A percentile compares a stretch with the other conserved stretches of the same genome.
phyloP scores from a whole-genome alignment of 116 monocot species.

The Posidonia oceanica region DNA sequence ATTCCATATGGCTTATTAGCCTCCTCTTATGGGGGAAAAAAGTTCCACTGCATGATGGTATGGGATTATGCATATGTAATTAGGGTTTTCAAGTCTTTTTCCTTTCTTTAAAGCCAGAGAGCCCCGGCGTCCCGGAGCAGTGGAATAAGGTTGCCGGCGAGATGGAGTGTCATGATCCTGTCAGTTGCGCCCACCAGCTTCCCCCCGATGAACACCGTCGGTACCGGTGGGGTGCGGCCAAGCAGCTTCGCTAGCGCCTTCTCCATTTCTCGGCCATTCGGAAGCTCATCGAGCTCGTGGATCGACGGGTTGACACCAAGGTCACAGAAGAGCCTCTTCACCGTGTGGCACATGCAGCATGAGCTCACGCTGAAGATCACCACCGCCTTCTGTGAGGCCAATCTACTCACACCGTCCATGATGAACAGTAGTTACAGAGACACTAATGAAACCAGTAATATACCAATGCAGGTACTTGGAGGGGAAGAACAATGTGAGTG shows the following conservation, averaged over 20 bases:
- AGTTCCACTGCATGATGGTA: too few relatives aligned
- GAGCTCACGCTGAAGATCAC: conserved; percentile 54
- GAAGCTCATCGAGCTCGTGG: conserved; percentile 43
- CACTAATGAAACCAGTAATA: background rate
- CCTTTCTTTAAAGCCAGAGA: conserved; percentile 27
- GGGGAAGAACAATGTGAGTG: background rate
- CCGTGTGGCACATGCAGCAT: conserved; percentile 51
- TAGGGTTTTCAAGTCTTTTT: background rate
- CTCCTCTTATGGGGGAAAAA: too few relatives aligned
- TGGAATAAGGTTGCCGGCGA: conserved; percentile 26
- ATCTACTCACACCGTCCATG: conserved; percentile 20
- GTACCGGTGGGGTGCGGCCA: conserved; percentile 21
- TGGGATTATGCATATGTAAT: background rate
- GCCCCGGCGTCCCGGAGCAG: conserved; percentile 45
- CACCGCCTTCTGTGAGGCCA: conserved; percentile 33
- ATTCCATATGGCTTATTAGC: too few relatives aligned
- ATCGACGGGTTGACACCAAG: conserved; percentile 34
- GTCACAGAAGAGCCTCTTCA: conserved; percentile 30
- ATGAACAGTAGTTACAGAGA: background rate
- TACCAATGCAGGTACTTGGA: background rate
- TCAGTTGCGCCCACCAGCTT: conserved; percentile 33
- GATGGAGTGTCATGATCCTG: conserved; percentile 47
- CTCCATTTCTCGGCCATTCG: conserved; percentile 45
- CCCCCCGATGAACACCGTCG: conserved; percentile 42
- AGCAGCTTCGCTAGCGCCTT: conserved; percentile 22